Evolutionary conservation across 495 filamentous ascomycete genomes (phyloP).

Genomic region (Darksidea phi): DNA sequence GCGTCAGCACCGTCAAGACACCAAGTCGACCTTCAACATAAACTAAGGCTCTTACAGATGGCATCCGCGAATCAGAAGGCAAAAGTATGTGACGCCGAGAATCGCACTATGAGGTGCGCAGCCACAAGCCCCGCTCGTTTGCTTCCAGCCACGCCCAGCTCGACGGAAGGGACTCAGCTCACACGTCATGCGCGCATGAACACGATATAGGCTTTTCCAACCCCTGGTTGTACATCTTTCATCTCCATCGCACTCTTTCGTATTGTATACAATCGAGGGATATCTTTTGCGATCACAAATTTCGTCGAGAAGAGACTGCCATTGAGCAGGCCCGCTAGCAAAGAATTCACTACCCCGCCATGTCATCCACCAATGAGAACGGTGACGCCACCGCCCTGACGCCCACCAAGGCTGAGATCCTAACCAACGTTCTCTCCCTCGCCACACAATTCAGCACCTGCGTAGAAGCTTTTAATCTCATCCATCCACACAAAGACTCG

Average conservation of each 20-base stretch:
- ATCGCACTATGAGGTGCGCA: too few relatives aligned
- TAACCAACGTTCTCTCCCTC: conserved; percentile 37
- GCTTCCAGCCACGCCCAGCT: background rate
- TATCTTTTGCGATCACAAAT: background rate
- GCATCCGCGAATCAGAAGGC: too few relatives aligned
- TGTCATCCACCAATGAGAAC: conserved; percentile 7
- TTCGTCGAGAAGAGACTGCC: background rate
- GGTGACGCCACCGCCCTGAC: conserved; percentile 12
- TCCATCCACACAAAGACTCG: conserved; percentile 36
- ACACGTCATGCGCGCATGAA: conserved; percentile 32
- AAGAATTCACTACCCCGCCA: conserved; percentile 18
- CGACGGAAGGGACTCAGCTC: conserved; percentile 1
- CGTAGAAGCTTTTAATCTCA: conserved; percentile 42
- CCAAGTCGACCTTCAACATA: too few relatives aligned
- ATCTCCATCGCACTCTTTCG: background rate
- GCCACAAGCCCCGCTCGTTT: conserved; percentile 24
- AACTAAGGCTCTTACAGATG: too few relatives aligned
- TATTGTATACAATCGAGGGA: background rate
- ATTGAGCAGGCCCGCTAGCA: background rate
- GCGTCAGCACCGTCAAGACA: background rate
- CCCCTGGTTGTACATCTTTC: background rate
- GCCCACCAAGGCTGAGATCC: conserved; percentile 33
- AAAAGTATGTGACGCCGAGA: too few relatives aligned
- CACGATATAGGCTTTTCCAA: conserved; percentile 15
- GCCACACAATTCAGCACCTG: conserved; percentile 43